Evolutionary conservation across 352 stramenopile species (phyloP), one percentile per base, ranked within the genome.

Genomic region (Globisporangium alternatum): DNA sequence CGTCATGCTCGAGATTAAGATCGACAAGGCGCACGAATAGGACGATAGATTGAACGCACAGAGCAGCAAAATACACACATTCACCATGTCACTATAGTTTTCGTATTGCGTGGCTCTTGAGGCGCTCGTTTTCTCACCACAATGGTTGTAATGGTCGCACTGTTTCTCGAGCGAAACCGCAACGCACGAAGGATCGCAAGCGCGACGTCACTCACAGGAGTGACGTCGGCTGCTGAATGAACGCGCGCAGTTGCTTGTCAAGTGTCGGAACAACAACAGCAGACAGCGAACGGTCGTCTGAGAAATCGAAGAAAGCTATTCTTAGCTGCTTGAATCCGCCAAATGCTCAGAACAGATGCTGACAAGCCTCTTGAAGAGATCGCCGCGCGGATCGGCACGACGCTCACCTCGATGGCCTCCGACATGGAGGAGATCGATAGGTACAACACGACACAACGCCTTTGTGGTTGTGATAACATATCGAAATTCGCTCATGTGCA

Each of bases 1-100:
- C 51, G 64, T 91, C 44, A 82, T 91, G 74, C 78, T 93, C 47
- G 76, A 90, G 74, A 81, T 93, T 59, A 85, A 86, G 59, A 67
- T 93, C 35, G 72, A 86, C 62, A 78, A 82, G 63, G 67, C 69
- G 30, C 30, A 45, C 25, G 69, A 78, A 59, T 83, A 78, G 58
- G 39, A 61, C 44, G 37, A 28, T 6, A 28, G 21, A 7, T 15
- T 15, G 51, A 30, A 56, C 15, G 17, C 1, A 41, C 35, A 41
- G 35, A 17, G 35, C 35, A 41, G 9, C 25, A 28, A 17, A 41
- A 41, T 41, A 41, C 35, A 41, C 35, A 41, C 9, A 41, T 9
- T 9, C 35, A 41, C 8, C 35, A 41, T 41, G 12, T 3, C 35
- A 41, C 35, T 2, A 2, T 28, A 28, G 25, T 28, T 28, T 28